Percentiles rank a stretch among this genome's conserved stretches.
Conservation (phyloP, 1,284 basidiomycete species). For the Sphagnurus paluster region DNA sequence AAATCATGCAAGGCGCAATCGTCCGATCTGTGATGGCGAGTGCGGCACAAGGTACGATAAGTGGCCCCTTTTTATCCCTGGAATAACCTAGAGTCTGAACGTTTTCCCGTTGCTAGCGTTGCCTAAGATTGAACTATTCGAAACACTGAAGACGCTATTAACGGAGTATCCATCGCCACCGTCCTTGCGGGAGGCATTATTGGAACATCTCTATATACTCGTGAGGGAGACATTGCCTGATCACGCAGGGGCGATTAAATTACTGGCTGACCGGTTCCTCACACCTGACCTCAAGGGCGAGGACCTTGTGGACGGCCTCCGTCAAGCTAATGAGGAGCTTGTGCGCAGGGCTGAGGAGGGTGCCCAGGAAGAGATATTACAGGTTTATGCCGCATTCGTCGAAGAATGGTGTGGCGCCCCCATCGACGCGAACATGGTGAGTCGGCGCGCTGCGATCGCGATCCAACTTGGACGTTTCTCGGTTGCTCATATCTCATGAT, state of each 20-base stretch:
- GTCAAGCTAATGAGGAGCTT: conserved; percentile 59
- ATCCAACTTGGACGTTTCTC: conserved; percentile 1
- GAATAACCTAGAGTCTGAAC: conserved; percentile 12
- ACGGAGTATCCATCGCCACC: conserved; percentile 53
- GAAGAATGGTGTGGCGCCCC: conserved; percentile 51
- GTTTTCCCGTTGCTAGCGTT: conserved; percentile 45
- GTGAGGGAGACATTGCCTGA: conserved; percentile 44
- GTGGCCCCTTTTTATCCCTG: conserved; percentile 7
- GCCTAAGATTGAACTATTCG: conserved; percentile 60
- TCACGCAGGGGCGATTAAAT: conserved; percentile 50
- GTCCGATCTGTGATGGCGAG: conserved; percentile 66
- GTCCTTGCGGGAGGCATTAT: conserved; percentile 44
- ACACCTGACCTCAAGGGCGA: conserved; percentile 38
- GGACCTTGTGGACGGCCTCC: conserved; percentile 56
- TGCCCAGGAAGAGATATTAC: conserved; percentile 35
- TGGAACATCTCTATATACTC: conserved; percentile 56
- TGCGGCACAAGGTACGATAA: conserved; percentile 65
- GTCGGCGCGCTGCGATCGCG: conserved; percentile 25
- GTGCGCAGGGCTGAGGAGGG: conserved; percentile 24
- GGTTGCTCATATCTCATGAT: conserved; percentile 1
- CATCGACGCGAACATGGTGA: conserved; percentile 56
- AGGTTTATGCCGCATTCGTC: conserved; percentile 59
- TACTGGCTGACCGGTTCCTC: conserved; percentile 52
- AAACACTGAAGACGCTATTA: conserved; percentile 53
- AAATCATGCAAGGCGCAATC: conserved; percentile 71